Percentiles rank a stretch among this genome's conserved stretches.
Conservation (phyloP, 306 rosid species). For the Styphnolobium japonicum region DNA sequence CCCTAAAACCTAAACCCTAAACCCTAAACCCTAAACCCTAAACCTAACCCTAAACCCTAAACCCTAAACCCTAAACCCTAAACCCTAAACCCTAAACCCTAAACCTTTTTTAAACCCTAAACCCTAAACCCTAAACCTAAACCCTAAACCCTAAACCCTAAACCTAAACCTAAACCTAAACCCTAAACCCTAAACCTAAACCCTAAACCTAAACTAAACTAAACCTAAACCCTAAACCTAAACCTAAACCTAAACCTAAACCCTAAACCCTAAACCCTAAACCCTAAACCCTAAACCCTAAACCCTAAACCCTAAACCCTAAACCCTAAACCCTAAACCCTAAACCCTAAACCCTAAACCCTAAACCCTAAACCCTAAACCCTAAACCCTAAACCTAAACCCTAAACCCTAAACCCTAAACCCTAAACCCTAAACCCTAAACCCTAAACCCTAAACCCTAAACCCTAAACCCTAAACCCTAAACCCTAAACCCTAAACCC, state of each 20-base stretch:
- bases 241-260: no score
- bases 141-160: background rate
- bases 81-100: background rate
- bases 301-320: background rate
- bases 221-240: background rate
- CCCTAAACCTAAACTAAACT: no score
- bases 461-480: background rate
- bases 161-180: background rate
- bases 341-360: background rate
- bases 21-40: background rate
- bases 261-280: background rate
- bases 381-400: background rate
- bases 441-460: background rate
- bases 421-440: background rate
- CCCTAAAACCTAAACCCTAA: background rate
- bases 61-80: background rate
- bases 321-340: background rate
- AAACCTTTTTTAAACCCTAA: background rate
- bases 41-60: background rate
- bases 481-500: background rate
- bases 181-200: background rate
- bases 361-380: background rate
- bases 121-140: background rate
- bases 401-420: background rate
- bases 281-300: background rate